A percentile compares a stretch with the other conserved stretches of the same genome.
Evolutionary conservation across 371 early-diverging fungal genomes (phyloP).

Genomic region (Mucor irregularis): DNA sequence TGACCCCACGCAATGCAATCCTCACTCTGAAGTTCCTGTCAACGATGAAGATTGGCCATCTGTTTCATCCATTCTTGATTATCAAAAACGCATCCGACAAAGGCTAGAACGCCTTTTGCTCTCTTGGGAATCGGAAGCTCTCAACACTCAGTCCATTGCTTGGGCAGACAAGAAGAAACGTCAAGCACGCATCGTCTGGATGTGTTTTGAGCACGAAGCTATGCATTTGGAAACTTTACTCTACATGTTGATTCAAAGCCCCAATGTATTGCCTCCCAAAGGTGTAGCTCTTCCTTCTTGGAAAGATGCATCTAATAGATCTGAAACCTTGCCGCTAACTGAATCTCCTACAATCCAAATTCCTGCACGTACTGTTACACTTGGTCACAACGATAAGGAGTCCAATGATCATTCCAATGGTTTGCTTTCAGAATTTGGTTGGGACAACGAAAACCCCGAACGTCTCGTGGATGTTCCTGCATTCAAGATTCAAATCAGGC

Average conservation of each 20-base stretch:
- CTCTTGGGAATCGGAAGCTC: slow-evolving; percentile 33
- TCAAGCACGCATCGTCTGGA: slow-evolving; percentile 70
- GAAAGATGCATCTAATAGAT: slow-evolving; percentile 2
- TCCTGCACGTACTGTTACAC: slow-evolving; percentile 29
- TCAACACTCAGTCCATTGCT: slow-evolving; percentile 10
- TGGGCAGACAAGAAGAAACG: slow-evolving; percentile 38
- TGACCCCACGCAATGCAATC: slow-evolving; percentile 74
- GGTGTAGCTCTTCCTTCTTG: slow-evolving; percentile 30
- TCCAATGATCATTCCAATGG: slow-evolving; percentile 22
- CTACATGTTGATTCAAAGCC: slow-evolving; percentile 85
- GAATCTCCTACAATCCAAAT: slow-evolving; percentile 14
- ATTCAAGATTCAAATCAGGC: slow-evolving; percentile 74
- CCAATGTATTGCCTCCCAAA: slow-evolving; percentile 38
- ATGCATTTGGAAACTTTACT: slow-evolving; percentile 89
- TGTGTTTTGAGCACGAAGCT: slow-evolving; percentile 90
- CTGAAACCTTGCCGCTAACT: slow-evolving; percentile 4
- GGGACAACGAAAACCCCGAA: slow-evolving; percentile 87
- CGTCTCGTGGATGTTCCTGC: slow-evolving; percentile 36
- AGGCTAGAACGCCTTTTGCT: slow-evolving; percentile 55
- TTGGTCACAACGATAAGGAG: slow-evolving; percentile 69
- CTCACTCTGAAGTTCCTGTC: slow-evolving; percentile 79
- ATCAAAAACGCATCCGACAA: slow-evolving; percentile 63
- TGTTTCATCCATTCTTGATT: slow-evolving; percentile 61
- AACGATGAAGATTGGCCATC: slow-evolving; percentile 69
- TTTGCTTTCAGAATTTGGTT: slow-evolving; percentile 60